These are phyloP conservation scores for Paramecium pentaurelia DNA, from an alignment of 73 alveolate species.

Conservation along the genomic window DNA sequence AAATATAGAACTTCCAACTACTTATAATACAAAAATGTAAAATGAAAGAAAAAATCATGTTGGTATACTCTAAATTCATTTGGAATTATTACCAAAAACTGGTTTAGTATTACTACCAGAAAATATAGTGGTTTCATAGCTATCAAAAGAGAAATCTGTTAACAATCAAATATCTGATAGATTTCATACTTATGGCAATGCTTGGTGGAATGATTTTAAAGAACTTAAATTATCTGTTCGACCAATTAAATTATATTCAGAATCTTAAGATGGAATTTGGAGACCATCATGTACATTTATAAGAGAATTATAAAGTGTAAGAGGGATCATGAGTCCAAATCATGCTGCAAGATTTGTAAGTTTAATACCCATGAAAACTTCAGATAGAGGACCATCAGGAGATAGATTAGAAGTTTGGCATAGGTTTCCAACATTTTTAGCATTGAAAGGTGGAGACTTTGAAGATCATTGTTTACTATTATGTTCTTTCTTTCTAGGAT, in stretches of 20 bases:
- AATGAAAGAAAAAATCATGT: not conserved
- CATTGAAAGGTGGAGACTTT: conserved; percentile 34
- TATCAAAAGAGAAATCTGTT: conserved; percentile 26
- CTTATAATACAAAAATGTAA: conserved; percentile 38
- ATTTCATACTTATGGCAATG: conserved; percentile 37
- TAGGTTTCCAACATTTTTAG: conserved; percentile 67
- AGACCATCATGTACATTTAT: conserved; percentile 18
- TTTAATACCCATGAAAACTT: conserved; percentile 75
- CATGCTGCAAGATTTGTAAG: conserved; percentile 85
- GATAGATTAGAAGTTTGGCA: conserved; percentile 86
- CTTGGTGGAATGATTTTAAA: conserved; percentile 50
- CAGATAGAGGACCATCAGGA: conserved; percentile 68
- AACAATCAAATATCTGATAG: conserved; percentile 17
- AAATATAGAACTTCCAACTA: conserved; percentile 10
- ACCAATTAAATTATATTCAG: conserved; percentile 31
- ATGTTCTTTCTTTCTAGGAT: conserved; percentile 12
- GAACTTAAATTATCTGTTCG: conserved; percentile 9
- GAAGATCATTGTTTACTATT: conserved; percentile 28
- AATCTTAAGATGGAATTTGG: conserved; percentile 38
- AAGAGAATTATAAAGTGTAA: conserved; percentile 3
- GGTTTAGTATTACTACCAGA: conserved; percentile 5
- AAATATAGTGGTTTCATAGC: not conserved
- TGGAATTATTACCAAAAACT: conserved; percentile 42
- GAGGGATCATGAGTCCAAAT: conserved; percentile 62
- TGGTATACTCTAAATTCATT: conserved; percentile 9